Percentiles rank a stretch among this genome's conserved stretches.
These are phyloP conservation scores for Macrocystidia cucumis DNA, from an alignment of 1,284 basidiomycete genomes.

Conservation along the genomic window DNA sequence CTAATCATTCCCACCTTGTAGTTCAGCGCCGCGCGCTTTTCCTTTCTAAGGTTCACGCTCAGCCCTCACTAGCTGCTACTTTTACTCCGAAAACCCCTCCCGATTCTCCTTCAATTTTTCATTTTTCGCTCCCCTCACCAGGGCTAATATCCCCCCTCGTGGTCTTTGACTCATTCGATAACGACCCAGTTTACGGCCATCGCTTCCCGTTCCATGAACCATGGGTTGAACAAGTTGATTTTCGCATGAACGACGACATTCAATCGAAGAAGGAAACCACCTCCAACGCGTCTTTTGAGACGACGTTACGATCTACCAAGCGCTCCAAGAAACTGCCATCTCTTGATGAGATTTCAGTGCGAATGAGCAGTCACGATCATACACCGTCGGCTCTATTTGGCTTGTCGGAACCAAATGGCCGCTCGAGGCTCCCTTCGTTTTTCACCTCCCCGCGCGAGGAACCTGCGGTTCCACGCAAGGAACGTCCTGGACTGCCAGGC, in stretches of 20 bases:
- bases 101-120: conserved; percentile 63
- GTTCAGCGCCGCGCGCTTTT: conserved; percentile 70
- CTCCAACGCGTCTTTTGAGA: conserved; percentile 9
- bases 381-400: too few relatives aligned
- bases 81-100: conserved; percentile 56
- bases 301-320: conserved; percentile 6
- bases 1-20: conserved; percentile 18
- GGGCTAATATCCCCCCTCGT: conserved; percentile 57
- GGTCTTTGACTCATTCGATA: conserved; percentile 46
- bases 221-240: conserved; percentile 66
- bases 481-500: too few relatives aligned
- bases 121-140: conserved; percentile 61
- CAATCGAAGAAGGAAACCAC: conserved; percentile 18
- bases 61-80: conserved; percentile 53
- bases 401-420: too few relatives aligned
- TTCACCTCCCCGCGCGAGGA: too few relatives aligned
- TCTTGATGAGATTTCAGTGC: conserved; percentile 68
- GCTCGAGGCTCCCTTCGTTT: too few relatives aligned
- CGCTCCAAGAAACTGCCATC: conserved; percentile 42
- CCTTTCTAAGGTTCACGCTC: conserved; percentile 61
- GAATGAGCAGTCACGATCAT: too few relatives aligned
- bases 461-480: too few relatives aligned
- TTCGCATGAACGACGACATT: conserved; percentile 30
- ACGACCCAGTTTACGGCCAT: conserved; percentile 19
- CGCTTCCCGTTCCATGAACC: conserved; percentile 23